Base-by-base conservation (phyloP, 1,284 basidiomycete genomes). In the Malassezia sp. region DNA sequence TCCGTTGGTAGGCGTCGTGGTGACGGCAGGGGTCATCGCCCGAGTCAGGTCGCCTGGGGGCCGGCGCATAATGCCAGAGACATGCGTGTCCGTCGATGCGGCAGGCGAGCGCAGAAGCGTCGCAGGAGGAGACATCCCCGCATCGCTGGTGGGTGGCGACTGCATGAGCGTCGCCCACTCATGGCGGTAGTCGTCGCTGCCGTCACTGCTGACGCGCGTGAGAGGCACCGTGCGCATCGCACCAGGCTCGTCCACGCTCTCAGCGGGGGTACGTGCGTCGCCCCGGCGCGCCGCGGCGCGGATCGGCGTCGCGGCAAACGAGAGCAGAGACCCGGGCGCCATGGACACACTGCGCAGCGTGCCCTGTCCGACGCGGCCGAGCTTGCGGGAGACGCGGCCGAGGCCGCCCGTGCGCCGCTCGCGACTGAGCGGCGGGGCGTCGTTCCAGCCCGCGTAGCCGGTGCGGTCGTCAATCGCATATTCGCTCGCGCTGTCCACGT, bases 81-180 rank as follows among this genome's bases (percentile, higher is more conserved):
- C n/a, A 0, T 27, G 28, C 7, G 24, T 18, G 6, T 17, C 11
- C 34, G 15, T 36, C 11, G 34, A 23, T 11, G 38, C 21, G 15
- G 41, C 45, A 12, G 18, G 24, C 15, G 41, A 24, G 7, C 37
- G 27, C 11, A 49, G 38, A 10, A 42, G 29, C 17, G 38, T 38
- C 5, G 46, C 34, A 17, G 46, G 17, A 22, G 46, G 46, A 5
- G 40, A 43, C 22, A 21, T 14, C n/a, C 17, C 18, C 9, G 42
- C 17, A n/a, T n/a, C n/a, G n/a, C n/a, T n/a, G n/a, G n/a, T n/a
- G n/a, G n/a, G n/a, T n/a, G n/a, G n/a, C n/a, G n/a, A n/a, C n/a
- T 31, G 32, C 34, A 49, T 28, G 7, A 49, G 23, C 4, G 21
- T 42, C 14, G 34, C 39, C 33, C 38, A 49, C 23, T 49, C 46